Evolutionary conservation across 148 eudicot species (phyloP).

Genomic region (Limonium bicolor): DNA sequence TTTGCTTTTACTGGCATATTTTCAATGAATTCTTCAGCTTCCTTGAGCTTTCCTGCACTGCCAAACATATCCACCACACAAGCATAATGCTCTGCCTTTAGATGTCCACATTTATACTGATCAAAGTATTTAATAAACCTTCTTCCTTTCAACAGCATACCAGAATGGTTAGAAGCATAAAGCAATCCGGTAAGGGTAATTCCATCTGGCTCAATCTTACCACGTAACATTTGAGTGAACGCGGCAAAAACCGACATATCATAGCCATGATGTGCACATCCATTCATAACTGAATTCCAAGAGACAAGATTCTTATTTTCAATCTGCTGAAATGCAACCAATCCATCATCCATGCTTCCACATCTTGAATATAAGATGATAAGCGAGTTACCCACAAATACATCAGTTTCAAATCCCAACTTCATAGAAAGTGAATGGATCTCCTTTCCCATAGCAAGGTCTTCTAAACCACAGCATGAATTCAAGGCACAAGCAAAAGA

Average conservation of each 20-base stretch:
- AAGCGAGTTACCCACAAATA: conserved; percentile 69
- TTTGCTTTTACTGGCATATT: conserved; percentile 51
- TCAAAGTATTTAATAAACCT: conserved; percentile 27
- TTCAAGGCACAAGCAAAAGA: conserved; percentile 72
- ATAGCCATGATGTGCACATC: conserved; percentile 67
- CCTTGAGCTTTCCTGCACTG: conserved; percentile 50
- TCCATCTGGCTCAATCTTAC: conserved; percentile 39
- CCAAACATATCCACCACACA: conserved; percentile 76
- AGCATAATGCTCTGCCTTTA: conserved; percentile 64
- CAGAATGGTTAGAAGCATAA: conserved; percentile 52
- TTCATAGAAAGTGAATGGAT: conserved; percentile 41
- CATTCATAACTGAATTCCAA: conserved; percentile 76
- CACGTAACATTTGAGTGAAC: conserved; percentile 44
- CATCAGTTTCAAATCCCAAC: conserved; percentile 33
- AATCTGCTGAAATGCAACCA: conserved; percentile 29
- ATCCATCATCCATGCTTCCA: conserved; percentile 42
- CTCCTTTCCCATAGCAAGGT: conserved; percentile 29
- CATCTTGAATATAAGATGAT: conserved; percentile 49
- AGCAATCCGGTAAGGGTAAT: conserved; percentile 75
- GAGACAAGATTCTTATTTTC: conserved; percentile 52
- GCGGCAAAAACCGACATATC: conserved; percentile 31
- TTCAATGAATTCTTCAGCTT: conserved; percentile 58
- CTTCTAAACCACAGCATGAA: conserved; percentile 43
- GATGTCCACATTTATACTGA: conserved; percentile 9
- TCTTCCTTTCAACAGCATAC: conserved; percentile 41